Evolutionary conservation across 768 basidiomycete species (phyloP).

Genomic region (Sporobolomyces pararoseus): DNA sequence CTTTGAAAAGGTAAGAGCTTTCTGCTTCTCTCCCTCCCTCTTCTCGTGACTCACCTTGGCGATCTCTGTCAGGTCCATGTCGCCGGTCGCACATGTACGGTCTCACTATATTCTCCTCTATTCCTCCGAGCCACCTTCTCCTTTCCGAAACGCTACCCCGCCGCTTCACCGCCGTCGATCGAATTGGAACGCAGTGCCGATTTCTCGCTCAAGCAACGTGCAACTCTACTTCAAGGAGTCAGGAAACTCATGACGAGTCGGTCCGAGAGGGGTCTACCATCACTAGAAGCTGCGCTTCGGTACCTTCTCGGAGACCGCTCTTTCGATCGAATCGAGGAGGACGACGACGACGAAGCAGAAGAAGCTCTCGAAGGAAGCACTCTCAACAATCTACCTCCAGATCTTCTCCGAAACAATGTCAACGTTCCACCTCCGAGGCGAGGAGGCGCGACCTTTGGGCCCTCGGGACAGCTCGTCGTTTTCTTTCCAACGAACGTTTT

Average conservation of each 20-base stretch:
- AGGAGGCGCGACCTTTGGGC: constrained; percentile 35
- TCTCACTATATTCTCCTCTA: constrained; percentile 80
- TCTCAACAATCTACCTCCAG: constrained; percentile 2
- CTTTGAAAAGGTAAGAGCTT: constrained; percentile 66
- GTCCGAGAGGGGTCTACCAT: constrained; percentile 54
- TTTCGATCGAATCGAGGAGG: constrained; percentile 45
- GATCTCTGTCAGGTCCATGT: constrained; percentile 49
- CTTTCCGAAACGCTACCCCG: constrained; percentile 79
- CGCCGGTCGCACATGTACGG: constrained; percentile 65
- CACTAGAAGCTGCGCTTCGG: constrained; percentile 74
- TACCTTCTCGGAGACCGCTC: constrained; percentile 66
- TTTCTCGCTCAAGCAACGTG: constrained; percentile 70
- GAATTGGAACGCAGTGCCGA: constrained; percentile 79
- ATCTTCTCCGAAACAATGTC: constrained; percentile 33
- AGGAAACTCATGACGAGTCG: constrained; percentile 65
- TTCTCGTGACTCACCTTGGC: neutral
- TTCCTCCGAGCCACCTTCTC: constrained; percentile 69
- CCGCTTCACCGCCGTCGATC: constrained; percentile 63
- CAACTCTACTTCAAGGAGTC: constrained; percentile 72
- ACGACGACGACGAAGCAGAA: constrained; percentile 41
- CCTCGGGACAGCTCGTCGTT: constrained; percentile 35
- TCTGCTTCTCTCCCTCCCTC: neutral
- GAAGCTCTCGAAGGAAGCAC: constrained; percentile 18
- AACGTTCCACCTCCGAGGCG: constrained; percentile 37
- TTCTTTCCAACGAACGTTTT: constrained; percentile 36